These are phyloP conservation scores for Diplodia mutila DNA, from an alignment of 2,329 filamentous ascomycete species.

Conservation along the genomic window DNA sequence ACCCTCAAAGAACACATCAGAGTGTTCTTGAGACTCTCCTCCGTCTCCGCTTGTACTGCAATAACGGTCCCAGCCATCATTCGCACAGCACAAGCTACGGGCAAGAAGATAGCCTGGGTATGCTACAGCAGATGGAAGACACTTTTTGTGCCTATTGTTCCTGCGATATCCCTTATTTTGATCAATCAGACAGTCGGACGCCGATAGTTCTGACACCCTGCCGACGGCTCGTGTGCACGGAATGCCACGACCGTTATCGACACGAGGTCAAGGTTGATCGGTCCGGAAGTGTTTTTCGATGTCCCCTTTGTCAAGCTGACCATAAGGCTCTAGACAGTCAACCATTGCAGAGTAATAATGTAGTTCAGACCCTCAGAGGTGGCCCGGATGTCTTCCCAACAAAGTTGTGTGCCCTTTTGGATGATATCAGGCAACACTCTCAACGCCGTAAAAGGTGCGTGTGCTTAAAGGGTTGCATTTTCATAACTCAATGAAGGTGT, in stretches of 20 bases:
- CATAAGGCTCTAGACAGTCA: too few species aligned
- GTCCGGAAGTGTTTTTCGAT: too few species aligned
- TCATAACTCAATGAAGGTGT: too few species aligned
- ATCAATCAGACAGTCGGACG: constrained; percentile 21
- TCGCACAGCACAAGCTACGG: too few species aligned
- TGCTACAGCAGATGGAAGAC: constrained; percentile 26
- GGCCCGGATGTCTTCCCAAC: too few species aligned
- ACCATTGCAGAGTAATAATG: too few species aligned
- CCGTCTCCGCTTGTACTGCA: constrained; percentile 36
- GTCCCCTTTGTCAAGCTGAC: too few species aligned
- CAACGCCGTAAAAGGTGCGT: constrained; percentile 30
- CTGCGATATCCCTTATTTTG: constrained; percentile 19
- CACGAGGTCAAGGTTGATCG: background rate
- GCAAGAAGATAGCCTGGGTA: constrained; percentile 10
- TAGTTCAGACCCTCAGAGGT: too few species aligned
- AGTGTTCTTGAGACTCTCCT: constrained; percentile 27
- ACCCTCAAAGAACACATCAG: too few species aligned
- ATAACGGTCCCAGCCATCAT: too few species aligned
- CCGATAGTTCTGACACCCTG: constrained; percentile 26
- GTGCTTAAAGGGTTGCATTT: constrained; percentile 34
- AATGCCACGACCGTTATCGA: constrained; percentile 9
- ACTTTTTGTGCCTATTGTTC: constrained; percentile 25
- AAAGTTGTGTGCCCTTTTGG: too few species aligned
- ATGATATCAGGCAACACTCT: too few species aligned
- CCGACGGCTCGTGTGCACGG: constrained; percentile 18